Evolutionary conservation across 345 rosid species (phyloP).

Genomic region (Brassica juncea): DNA sequence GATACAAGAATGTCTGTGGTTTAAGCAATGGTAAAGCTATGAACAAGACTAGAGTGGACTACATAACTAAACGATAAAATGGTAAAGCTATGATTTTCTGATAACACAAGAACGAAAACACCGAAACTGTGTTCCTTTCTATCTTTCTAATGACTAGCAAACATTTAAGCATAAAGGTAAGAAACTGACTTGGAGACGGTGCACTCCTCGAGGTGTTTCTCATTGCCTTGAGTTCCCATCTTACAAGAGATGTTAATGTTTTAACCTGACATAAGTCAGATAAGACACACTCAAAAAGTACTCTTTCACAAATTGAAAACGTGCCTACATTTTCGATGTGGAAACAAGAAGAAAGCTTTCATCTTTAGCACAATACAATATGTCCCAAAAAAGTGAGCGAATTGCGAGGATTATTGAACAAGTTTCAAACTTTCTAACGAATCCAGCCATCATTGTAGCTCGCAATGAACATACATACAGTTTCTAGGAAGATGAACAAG

Average conservation of each 20-base stretch:
- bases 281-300: neutral
- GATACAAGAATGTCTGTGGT: neutral
- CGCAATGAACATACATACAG: neutral
- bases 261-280: slow-evolving; percentile 1
- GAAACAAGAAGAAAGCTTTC: neutral
- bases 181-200: slow-evolving; percentile 68
- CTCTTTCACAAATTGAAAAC: neutral
- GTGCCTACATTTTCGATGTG: neutral
- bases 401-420: neutral
- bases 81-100: neutral
- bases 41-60: neutral
- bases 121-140: neutral
- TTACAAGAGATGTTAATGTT: slow-evolving; percentile 4
- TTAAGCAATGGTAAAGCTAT: neutral
- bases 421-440: neutral
- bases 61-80: neutral
- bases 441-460: neutral
- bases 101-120: neutral
- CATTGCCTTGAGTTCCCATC: slow-evolving; percentile 57
- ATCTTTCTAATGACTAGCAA: neutral
- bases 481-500: neutral
- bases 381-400: neutral
- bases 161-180: slow-evolving; percentile 3
- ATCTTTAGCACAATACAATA: neutral
- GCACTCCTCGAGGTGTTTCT: slow-evolving; percentile 75